phyloP scores from a whole-genome alignment of 495 filamentous ascomycete species.

The Penicillium robsamsonii region DNA sequence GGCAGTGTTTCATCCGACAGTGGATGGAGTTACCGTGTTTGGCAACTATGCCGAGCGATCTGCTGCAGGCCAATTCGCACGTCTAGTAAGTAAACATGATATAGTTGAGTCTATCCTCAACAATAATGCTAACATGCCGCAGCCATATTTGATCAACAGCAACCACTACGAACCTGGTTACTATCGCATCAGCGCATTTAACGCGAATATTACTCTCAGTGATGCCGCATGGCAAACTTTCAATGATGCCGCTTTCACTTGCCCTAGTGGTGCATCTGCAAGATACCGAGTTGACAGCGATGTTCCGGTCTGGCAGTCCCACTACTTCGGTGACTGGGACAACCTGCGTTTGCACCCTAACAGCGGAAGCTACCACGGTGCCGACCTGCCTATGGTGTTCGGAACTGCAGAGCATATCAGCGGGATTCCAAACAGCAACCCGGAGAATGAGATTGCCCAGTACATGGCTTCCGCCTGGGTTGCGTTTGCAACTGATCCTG shows the following conservation, averaged over 20 bases:
- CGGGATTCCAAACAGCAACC: constrained; percentile 27
- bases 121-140: constrained; percentile 4
- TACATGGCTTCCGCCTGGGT: constrained; percentile 50
- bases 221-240: constrained; percentile 36
- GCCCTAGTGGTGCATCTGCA: constrained; percentile 39
- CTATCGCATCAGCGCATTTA: constrained; percentile 37
- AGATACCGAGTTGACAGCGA: constrained; percentile 28
- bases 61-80: constrained; percentile 34
- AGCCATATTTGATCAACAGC: constrained; percentile 47
- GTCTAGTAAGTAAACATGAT: constrained; percentile 19
- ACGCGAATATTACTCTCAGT: constrained; percentile 22
- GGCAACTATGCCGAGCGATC: constrained; percentile 39
- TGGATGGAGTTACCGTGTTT: constrained; percentile 49
- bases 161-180: constrained; percentile 48
- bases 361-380: constrained; percentile 49
- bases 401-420: constrained; percentile 40
- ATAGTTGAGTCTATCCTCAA: not conserved
- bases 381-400: constrained; percentile 51
- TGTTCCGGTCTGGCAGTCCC: constrained; percentile 52
- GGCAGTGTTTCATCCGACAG: constrained; percentile 46
- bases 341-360: constrained; percentile 44
- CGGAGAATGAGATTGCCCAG: constrained; percentile 31
- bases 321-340: constrained; percentile 51
- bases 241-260: constrained; percentile 48
- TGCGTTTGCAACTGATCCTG: constrained; percentile 50